Conservation (phyloP, 176 grass and related monocot species). For the Miscanthus lutarioriparius region DNA sequence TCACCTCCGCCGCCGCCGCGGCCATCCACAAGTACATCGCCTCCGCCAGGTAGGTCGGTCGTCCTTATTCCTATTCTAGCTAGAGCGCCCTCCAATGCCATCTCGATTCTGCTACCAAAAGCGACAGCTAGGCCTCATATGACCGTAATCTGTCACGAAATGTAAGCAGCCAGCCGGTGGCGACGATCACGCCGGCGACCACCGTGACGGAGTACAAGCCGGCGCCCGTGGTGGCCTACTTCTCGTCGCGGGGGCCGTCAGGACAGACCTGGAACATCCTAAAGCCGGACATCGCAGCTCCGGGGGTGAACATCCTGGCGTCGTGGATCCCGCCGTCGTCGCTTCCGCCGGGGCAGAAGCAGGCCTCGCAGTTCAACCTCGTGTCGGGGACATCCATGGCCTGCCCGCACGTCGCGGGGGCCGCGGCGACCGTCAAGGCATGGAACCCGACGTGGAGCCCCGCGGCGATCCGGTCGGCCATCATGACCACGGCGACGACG, state of each 20-base stretch:
- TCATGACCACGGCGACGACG: slow-evolving; percentile 86
- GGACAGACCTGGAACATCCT: slow-evolving; percentile 56
- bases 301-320: slow-evolving; percentile 90
- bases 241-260: slow-evolving; percentile 80
- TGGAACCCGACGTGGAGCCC: slow-evolving; percentile 95
- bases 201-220: slow-evolving; percentile 78
- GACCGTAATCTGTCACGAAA: background rate
- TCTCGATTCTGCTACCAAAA: too few relatives aligned
- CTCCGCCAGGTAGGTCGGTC: slow-evolving; percentile 37
- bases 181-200: slow-evolving; percentile 58
- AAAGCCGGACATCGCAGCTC: slow-evolving; percentile 83
- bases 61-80: too few relatives aligned
- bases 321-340: slow-evolving; percentile 65
- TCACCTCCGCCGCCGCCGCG: slow-evolving; percentile 46
- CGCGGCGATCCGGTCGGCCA: slow-evolving; percentile 71
- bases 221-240: slow-evolving; percentile 71
- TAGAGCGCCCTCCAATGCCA: too few relatives aligned
- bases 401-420: slow-evolving; percentile 76
- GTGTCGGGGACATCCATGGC: slow-evolving; percentile 93
- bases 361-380: slow-evolving; percentile 73
- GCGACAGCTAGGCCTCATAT: too few relatives aligned
- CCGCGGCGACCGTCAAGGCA: slow-evolving; percentile 60
- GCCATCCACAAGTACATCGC: slow-evolving; percentile 65
- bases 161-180: slow-evolving; percentile 59
- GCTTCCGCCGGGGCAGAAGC: slow-evolving; percentile 59